Conservation (phyloP, 169 alveolate genomes). For the Cryptosporidium canis region DNA sequence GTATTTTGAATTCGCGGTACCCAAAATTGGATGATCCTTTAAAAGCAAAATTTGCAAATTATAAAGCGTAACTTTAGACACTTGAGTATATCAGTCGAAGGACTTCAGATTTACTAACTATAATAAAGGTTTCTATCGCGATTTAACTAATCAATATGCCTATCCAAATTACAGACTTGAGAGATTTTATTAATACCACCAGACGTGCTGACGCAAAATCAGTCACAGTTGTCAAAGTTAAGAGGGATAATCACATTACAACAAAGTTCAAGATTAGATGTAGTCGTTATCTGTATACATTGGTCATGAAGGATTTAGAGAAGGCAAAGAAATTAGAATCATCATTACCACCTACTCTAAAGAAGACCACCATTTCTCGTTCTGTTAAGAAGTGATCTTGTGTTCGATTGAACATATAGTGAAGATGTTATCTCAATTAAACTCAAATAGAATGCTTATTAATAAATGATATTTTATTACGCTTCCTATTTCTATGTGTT, state of each 20-base stretch:
- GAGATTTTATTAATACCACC: constrained; percentile 82
- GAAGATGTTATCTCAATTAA: not conserved
- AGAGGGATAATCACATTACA: constrained; percentile 80
- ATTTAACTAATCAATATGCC: constrained; percentile 77
- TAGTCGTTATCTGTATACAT: constrained; percentile 91
- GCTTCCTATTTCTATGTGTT: not conserved
- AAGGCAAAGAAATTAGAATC: constrained; percentile 93
- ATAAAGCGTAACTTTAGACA: not conserved
- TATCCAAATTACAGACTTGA: constrained; percentile 82
- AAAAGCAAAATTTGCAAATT: not conserved
- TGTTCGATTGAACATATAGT: not conserved
- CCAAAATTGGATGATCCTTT: not conserved
- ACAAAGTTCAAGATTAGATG: constrained; percentile 95
- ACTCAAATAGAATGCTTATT: not conserved
- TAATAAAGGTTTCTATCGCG: not conserved
- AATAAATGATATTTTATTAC: not conserved
- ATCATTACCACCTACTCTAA: constrained; percentile 86
- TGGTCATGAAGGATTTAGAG: constrained; percentile 90
- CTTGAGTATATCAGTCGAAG: not conserved
- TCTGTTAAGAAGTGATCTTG: constrained; percentile 33
- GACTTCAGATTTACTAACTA: not conserved
- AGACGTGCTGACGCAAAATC: constrained; percentile 87
- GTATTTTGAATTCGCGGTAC: not conserved
- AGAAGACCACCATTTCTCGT: constrained; percentile 62
- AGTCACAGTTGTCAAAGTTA: constrained; percentile 86